Percentiles rank a stretch among this genome's conserved stretches.
phyloP scores from a whole-genome alignment of 495 filamentous ascomycete species.

The Aspergillus saccharolyticus region DNA sequence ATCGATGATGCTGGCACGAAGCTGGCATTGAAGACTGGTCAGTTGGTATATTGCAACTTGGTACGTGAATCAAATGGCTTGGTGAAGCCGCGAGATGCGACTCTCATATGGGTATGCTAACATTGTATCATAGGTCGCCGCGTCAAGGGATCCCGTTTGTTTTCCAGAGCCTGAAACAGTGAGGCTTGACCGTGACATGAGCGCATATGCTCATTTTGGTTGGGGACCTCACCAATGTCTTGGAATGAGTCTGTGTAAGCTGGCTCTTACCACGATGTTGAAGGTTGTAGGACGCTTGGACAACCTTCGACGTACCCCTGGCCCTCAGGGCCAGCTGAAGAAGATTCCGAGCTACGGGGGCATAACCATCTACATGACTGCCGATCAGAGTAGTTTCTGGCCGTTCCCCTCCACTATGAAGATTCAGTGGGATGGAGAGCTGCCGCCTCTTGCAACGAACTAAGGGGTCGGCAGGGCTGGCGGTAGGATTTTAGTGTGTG shows the following conservation, averaged over 20 bases:
- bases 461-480: constrained; percentile 3
- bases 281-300: constrained; percentile 48
- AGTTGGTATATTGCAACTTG: constrained; percentile 47
- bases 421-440: constrained; percentile 43
- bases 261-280: constrained; percentile 60
- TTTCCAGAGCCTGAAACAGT: constrained; percentile 66
- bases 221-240: constrained; percentile 55
- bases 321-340: constrained; percentile 65
- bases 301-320: constrained; percentile 57
- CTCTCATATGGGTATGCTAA: neutral
- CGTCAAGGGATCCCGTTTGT: constrained; percentile 49
- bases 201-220: constrained; percentile 60
- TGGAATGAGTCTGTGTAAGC: constrained; percentile 50
- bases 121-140: constrained; percentile 30
- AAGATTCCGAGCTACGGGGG: constrained; percentile 52
- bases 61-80: constrained; percentile 20
- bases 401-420: constrained; percentile 66
- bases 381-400: constrained; percentile 63
- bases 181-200: constrained; percentile 57
- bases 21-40: constrained; percentile 42
- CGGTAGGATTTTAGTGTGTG: neutral
- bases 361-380: constrained; percentile 61
- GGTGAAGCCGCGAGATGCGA: neutral
- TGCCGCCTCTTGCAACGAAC: constrained; percentile 20
- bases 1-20: constrained; percentile 39